Percentiles rank a stretch among this genome's conserved stretches.
Evolutionary conservation across 139 green algal genomes (phyloP).

Genomic region (Micractinium conductrix): DNA sequence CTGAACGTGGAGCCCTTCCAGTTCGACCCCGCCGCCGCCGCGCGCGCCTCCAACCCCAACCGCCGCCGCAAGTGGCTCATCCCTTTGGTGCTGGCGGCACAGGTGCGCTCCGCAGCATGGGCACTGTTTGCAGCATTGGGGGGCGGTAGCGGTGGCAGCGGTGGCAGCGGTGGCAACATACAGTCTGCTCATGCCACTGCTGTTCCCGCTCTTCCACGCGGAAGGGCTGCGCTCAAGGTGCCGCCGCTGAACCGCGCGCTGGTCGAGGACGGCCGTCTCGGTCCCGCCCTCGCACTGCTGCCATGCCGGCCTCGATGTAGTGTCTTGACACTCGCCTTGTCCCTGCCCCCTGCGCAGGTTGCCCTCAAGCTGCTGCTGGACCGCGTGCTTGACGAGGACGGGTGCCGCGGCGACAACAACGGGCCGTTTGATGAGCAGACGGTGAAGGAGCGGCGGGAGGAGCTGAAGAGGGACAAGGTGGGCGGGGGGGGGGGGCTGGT

Average conservation of each 20-base stretch:
- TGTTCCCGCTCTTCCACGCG: too few relatives aligned
- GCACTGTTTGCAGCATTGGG: too few relatives aligned
- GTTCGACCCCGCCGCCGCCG: conserved; percentile 29
- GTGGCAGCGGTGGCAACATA: too few relatives aligned
- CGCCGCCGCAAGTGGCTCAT: conserved; percentile 64
- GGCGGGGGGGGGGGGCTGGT: neutral
- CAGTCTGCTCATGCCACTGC: too few relatives aligned
- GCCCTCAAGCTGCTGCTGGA: conserved; percentile 60
- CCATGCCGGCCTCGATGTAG: too few relatives aligned
- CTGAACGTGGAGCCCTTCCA: conserved; percentile 40
- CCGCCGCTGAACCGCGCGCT: too few relatives aligned
- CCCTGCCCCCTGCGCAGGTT: conserved; percentile 44
- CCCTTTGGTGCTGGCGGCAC: conserved; percentile 54
- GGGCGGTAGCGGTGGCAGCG: too few relatives aligned
- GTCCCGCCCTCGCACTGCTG: too few relatives aligned
- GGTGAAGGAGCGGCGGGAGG: conserved; percentile 40
- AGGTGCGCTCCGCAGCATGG: too few relatives aligned
- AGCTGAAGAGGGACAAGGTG: conserved; percentile 41
- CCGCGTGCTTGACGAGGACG: conserved; percentile 52
- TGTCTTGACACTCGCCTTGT: too few relatives aligned
- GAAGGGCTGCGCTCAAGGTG: too few relatives aligned
- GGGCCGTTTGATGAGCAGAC: conserved; percentile 56
- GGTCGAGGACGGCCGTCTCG: too few relatives aligned
- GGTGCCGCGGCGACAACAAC: conserved; percentile 57
- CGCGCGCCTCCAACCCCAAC: conserved; percentile 53